Evolutionary conservation across 257 asterid genomes (phyloP).

Genomic region (Forsythia viridissima): DNA sequence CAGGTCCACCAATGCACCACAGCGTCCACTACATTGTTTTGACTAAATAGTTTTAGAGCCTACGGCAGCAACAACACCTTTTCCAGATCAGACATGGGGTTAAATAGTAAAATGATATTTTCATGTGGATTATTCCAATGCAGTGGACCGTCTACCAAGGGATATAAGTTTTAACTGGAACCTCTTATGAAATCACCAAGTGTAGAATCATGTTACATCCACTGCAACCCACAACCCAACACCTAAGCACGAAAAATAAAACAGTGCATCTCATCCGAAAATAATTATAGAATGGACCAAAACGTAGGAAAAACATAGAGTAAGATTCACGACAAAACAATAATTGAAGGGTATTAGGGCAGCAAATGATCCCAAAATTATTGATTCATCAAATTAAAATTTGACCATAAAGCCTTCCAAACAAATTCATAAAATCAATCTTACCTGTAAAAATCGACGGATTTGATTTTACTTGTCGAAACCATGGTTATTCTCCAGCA

Average conservation of each 20-base stretch:
- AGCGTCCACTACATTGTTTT: neutral
- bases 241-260: neutral
- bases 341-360: neutral
- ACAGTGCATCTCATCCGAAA: neutral
- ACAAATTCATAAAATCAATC: neutral
- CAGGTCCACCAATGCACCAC: neutral
- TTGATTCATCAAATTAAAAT: neutral
- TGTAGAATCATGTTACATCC: neutral
- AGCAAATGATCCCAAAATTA: neutral
- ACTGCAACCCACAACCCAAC: neutral
- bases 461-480: conserved; percentile 56
- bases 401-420: neutral
- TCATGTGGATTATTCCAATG: neutral
- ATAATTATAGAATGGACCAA: neutral
- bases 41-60: neutral
- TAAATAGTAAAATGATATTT: neutral
- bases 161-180: neutral
- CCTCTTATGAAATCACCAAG: neutral
- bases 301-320: neutral
- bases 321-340: neutral
- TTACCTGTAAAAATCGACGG: conserved; percentile 69
- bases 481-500: conserved; percentile 34
- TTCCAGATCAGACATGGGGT: neutral
- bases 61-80: neutral
- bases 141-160: neutral